Evolutionary conservation across 1,284 basidiomycete species (phyloP).

Genomic region (Naganishia sp.): DNA sequence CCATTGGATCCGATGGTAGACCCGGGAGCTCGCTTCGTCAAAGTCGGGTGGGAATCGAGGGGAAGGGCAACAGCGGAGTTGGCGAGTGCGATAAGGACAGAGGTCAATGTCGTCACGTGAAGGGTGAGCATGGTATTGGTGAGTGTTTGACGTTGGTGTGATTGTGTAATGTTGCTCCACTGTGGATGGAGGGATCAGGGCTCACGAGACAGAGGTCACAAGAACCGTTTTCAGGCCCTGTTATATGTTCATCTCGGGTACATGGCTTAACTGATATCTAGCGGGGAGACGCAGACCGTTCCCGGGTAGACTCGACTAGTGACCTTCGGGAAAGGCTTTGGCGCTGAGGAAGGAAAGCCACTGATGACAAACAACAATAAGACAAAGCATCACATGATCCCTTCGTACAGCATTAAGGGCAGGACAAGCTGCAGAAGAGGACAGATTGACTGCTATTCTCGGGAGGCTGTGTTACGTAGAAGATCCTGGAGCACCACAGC

Average conservation of each 20-base stretch:
- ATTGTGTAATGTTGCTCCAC: too few species aligned
- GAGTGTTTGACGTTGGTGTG: not conserved
- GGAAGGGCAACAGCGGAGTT: slow-evolving; percentile 4
- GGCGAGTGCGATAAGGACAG: slow-evolving; percentile 9
- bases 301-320: too few species aligned
- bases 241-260: not conserved
- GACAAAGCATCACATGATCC: too few species aligned
- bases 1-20: not conserved
- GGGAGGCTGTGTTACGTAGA: too few species aligned
- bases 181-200: slow-evolving; percentile 1
- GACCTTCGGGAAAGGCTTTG: too few species aligned
- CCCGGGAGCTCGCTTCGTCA: slow-evolving; percentile 10
- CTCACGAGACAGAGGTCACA: not conserved
- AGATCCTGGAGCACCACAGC: too few species aligned
- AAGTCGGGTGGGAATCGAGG: not conserved
- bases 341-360: not conserved
- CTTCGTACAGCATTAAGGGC: too few species aligned
- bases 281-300: too few species aligned
- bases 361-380: too few species aligned
- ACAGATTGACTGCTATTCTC: too few species aligned
- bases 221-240: not conserved
- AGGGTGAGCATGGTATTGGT: slow-evolving; percentile 16
- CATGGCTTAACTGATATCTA: too few species aligned
- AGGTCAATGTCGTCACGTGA: slow-evolving; percentile 13
- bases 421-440: too few species aligned